These are phyloP conservation scores for Colletotrichum lindemuthianum DNA, from an alignment of 2,329 filamentous ascomycete species.

Conservation along the genomic window DNA sequence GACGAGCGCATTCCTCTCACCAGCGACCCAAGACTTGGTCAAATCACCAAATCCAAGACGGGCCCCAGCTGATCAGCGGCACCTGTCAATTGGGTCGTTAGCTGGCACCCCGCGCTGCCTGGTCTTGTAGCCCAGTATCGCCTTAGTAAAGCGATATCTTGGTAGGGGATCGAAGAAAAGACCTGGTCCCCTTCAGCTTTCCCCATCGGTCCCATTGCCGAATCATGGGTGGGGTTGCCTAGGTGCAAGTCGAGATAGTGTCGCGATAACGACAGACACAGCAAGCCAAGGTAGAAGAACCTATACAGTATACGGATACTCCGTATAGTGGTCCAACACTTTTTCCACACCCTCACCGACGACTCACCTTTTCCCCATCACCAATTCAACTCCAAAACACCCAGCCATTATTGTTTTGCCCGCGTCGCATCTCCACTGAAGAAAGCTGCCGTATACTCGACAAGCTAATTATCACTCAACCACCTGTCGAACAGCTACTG, in stretches of 20 bases:
- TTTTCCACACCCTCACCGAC: constrained; percentile 18
- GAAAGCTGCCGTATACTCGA: neutral
- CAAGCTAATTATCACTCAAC: no score
- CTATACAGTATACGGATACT: no score
- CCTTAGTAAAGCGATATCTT: constrained; percentile 7
- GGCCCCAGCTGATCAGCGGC: constrained; percentile 14
- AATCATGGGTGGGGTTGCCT: constrained; percentile 32
- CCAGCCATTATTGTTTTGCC: neutral
- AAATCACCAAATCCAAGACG: constrained; percentile 5
- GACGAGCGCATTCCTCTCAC: constrained; percentile 25
- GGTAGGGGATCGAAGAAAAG: neutral
- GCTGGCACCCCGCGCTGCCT: neutral
- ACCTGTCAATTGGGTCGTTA: neutral
- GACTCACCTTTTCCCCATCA: constrained; percentile 19
- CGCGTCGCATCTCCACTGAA: neutral
- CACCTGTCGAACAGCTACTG: constrained; percentile 4
- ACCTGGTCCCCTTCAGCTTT: constrained; percentile 10
- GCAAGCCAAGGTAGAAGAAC: no score
- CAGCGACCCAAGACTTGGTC: constrained; percentile 16
- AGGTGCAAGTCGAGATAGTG: constrained; percentile 30
- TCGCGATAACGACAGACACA: constrained; percentile 18
- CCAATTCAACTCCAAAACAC: constrained; percentile 8
- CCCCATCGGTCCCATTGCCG: constrained; percentile 22
- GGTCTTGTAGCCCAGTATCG: constrained; percentile 1
- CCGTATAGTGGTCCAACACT: constrained; percentile 10